Conservation (phyloP, 768 basidiomycete species). For the Arthromyces matolae region DNA sequence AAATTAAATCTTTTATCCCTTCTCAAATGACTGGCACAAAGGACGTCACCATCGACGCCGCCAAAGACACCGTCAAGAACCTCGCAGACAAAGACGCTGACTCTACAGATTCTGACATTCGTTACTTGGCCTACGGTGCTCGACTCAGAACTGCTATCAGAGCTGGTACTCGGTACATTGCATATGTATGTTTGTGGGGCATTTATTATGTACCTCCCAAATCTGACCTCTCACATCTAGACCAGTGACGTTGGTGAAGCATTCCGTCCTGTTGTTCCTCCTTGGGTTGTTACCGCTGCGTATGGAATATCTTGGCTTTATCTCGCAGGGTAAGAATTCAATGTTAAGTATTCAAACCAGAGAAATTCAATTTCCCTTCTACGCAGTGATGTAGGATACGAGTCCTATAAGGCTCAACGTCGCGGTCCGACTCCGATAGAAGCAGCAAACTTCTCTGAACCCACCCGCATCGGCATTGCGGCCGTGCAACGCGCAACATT, state of each 20-base stretch:
- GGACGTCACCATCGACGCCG: slow-evolving; percentile 35
- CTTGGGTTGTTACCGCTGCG: slow-evolving; percentile 67
- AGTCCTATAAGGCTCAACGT: slow-evolving; percentile 73
- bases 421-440: slow-evolving; percentile 65
- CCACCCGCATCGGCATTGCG: slow-evolving; percentile 62
- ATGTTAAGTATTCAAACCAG: too few species aligned
- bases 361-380: too few species aligned
- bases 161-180: slow-evolving; percentile 67
- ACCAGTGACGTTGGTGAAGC: slow-evolving; percentile 84
- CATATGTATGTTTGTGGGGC: slow-evolving; percentile 52
- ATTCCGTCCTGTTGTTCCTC: slow-evolving; percentile 74
- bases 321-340: slow-evolving; percentile 49
- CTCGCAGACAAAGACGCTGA: slow-evolving; percentile 64
- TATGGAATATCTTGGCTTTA: slow-evolving; percentile 85
- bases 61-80: slow-evolving; percentile 46
- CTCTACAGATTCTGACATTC: slow-evolving; percentile 62
- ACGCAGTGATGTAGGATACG: slow-evolving; percentile 69
- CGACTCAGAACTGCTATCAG: slow-evolving; percentile 74
- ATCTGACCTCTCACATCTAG: slow-evolving; percentile 30
- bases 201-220: slow-evolving; percentile 12
- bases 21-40: slow-evolving; percentile 27
- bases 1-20: background rate
- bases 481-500: slow-evolving; percentile 73
- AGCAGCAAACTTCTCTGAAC: slow-evolving; percentile 66
- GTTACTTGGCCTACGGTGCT: slow-evolving; percentile 76